Evolutionary conservation across 2,329 filamentous ascomycete species (phyloP).

Genomic region (Lasiodiplodia sp.): DNA sequence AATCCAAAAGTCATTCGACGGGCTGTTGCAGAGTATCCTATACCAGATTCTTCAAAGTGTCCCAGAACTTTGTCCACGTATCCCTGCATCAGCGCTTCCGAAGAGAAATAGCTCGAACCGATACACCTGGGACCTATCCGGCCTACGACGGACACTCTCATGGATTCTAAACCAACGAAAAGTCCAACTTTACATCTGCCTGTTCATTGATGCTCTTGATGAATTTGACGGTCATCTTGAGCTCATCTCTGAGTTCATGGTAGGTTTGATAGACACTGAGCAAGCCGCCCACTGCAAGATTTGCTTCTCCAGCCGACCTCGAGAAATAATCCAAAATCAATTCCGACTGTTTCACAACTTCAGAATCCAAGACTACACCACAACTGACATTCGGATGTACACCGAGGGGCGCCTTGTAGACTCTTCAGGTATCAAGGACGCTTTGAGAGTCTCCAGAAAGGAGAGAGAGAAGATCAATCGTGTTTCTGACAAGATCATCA

Average conservation of each 20-base stretch:
- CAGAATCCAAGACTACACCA: slow-evolving; percentile 32
- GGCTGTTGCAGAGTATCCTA: slow-evolving; percentile 48
- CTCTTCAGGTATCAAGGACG: neutral
- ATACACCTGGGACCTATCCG: neutral
- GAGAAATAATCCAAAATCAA: slow-evolving; percentile 31
- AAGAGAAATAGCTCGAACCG: neutral
- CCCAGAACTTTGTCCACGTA: neutral
- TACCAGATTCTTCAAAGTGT: slow-evolving; percentile 40
- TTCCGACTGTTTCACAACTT: slow-evolving; percentile 27
- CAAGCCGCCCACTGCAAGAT: neutral
- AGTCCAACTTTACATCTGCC: neutral
- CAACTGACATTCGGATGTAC: slow-evolving; percentile 31
- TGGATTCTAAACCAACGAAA: neutral
- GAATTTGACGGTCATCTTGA: slow-evolving; percentile 12
- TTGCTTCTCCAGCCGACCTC: slow-evolving; percentile 32
- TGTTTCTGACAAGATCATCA: neutral
- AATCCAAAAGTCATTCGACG: slow-evolving; percentile 52
- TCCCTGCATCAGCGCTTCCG: neutral
- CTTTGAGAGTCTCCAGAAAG: neutral
- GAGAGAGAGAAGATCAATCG: too few species aligned
- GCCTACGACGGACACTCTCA: neutral
- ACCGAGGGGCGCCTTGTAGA: slow-evolving; percentile 21
- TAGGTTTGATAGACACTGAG: neutral
- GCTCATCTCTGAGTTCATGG: neutral
- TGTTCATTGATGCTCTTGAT: slow-evolving; percentile 24